Evolutionary conservation across 2,329 filamentous ascomycete genomes (phyloP).

Genomic region (Alternaria panax): DNA sequence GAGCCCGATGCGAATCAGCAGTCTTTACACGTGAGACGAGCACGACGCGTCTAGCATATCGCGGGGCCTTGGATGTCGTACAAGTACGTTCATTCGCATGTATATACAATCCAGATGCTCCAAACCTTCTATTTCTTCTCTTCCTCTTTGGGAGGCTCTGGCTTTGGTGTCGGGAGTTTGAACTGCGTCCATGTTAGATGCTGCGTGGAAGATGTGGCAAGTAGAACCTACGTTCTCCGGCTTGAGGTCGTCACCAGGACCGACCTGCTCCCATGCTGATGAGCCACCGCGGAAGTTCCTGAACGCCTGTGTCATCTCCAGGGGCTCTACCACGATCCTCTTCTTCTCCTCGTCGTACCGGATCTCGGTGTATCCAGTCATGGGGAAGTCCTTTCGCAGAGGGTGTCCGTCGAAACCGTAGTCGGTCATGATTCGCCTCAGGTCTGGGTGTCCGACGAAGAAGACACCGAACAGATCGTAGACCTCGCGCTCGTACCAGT

Average conservation of each 20-base stretch:
- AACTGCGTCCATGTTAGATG: slow-evolving; percentile 61
- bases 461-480: slow-evolving; percentile 98
- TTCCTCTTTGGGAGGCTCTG: slow-evolving; percentile 83
- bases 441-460: slow-evolving; percentile 92
- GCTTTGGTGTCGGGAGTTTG: slow-evolving; percentile 94
- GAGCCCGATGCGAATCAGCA: not conserved
- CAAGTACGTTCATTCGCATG: slow-evolving; percentile 38
- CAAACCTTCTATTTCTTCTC: slow-evolving; percentile 79
- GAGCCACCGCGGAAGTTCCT: slow-evolving; percentile 93
- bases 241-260: slow-evolving; percentile 75
- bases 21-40: not conserved
- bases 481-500: slow-evolving; percentile 98
- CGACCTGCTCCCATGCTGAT: slow-evolving; percentile 71
- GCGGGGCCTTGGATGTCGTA: slow-evolving; percentile 15
- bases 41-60: not conserved
- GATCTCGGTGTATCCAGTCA: slow-evolving; percentile 98
- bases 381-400: slow-evolving; percentile 94
- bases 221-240: slow-evolving; percentile 66
- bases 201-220: not conserved
- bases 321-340: slow-evolving; percentile 95
- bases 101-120: slow-evolving; percentile 51
- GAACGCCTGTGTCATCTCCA: slow-evolving; percentile 98
- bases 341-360: slow-evolving; percentile 99
- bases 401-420: slow-evolving; percentile 99
- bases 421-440: slow-evolving; percentile 98